phyloP scores from a whole-genome alignment of 1,139 yeast genomes.

The Yamadazyma pseudoaaseri region DNA sequence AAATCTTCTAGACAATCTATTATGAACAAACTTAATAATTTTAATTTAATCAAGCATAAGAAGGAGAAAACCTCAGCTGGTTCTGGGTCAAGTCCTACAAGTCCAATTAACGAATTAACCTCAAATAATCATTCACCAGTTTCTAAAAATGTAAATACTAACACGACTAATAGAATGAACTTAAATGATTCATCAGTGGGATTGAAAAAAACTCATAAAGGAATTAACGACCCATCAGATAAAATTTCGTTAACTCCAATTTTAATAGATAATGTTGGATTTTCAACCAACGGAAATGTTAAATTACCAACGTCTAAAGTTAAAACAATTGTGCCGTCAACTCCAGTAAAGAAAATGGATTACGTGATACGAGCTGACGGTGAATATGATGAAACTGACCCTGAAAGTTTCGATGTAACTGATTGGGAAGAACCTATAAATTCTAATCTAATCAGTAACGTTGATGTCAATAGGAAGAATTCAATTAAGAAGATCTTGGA shows the following conservation, averaged over 20 bases:
- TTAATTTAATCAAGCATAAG: constrained; percentile 10
- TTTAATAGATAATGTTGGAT: constrained; percentile 34
- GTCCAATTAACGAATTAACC: constrained; percentile 1
- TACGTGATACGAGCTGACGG: constrained; percentile 19
- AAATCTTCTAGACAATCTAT: constrained; percentile 39
- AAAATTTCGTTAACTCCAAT: constrained; percentile 23
- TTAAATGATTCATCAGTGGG: constrained; percentile 44
- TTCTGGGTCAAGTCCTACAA: constrained; percentile 8
- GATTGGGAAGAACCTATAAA: constrained; percentile 10
- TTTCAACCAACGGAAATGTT: constrained; percentile 49
- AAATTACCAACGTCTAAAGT: constrained; percentile 50
- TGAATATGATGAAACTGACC: not conserved
- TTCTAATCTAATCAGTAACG: constrained; percentile 5
- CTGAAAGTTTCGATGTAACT: not conserved
- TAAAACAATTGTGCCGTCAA: constrained; percentile 53
- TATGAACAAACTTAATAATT: constrained; percentile 30
- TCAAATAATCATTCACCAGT: constrained; percentile 14
- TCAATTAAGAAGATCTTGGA: constrained; percentile 42
- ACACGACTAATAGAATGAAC: constrained; percentile 32
- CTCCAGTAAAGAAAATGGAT: constrained; percentile 68
- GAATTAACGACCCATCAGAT: constrained; percentile 3
- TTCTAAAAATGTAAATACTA: constrained; percentile 8
- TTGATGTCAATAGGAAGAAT: constrained; percentile 28
- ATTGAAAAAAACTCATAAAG: constrained; percentile 24
- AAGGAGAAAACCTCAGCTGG: constrained; percentile 13